Base-by-base conservation (phyloP, 352 stramenopile genomes). In the Phytopythium ostracodes region DNA sequence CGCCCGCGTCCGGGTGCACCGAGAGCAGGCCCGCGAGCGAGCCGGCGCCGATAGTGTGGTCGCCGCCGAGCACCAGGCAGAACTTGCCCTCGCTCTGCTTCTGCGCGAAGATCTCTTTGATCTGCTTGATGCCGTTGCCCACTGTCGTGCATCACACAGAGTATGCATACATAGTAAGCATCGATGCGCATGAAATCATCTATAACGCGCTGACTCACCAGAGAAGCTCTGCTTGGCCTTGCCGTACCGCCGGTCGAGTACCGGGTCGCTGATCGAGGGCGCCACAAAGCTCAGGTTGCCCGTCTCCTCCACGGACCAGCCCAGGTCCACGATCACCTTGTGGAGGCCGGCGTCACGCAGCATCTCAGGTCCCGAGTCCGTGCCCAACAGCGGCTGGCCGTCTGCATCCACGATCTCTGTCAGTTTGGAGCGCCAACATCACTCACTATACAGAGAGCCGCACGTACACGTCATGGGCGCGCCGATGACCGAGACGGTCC, bases 11-110 rank as follows among this genome's bases (percentile, higher is more conserved):
- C 7, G 96, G 96, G 68, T 95, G 79, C 36, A 89, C 87, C 27
- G 77, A 83, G 31, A 99, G 79, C 59, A 98, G 68, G 35, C 94
- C 96, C 0, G 95, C 89, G 18, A 99, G 76, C 54, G 88, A 97
- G 33, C 96, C 96, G 11, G 96, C 80, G 38, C 89, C 93, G 69
- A 99, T 98, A 17, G 89, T 98, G 81, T 99, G 96, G 81, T 99
- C 96, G 25, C 96, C 96, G 59, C 96, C 96, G 25, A 99, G 70
- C 64, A 98, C 94, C 46, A 99, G 75, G 50, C 92, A 97, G 71
- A 99, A 98, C 65, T 94, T 91, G 29, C 91, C 92, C 17, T 96
- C 75, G n/a, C 87, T 72, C 27, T 91, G 81, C 53, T 91, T 96
- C 59, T 97, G 75, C 57, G 88, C 73, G 70, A 97, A 94, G n/a